Evolutionary conservation across 345 rosid genomes (phyloP).

Genomic region (Boechera divaricarpa): DNA sequence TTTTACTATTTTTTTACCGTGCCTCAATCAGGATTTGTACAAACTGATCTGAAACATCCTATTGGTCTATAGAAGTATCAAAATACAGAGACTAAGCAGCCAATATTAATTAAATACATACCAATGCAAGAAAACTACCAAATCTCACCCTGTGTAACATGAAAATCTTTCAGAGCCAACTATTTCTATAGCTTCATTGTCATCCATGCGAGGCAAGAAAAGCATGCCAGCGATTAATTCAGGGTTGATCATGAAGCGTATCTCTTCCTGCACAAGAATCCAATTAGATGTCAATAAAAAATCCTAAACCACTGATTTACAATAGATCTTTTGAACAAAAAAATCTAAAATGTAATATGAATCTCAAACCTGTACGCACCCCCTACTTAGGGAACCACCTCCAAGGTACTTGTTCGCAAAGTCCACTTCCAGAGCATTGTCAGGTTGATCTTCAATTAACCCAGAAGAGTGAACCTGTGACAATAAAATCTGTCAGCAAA

Average conservation of each 20-base stretch:
- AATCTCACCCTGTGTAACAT: conserved; percentile 79
- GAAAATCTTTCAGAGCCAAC: conserved; percentile 91
- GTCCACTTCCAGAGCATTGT: conserved; percentile 78
- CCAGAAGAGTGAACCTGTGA: conserved; percentile 66
- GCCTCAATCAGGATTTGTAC: conserved; percentile 14
- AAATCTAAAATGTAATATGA: conserved; percentile 20
- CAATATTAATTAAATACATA: conserved; percentile 4
- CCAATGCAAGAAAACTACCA: conserved; percentile 24
- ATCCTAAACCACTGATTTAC: neutral
- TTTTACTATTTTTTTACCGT: conserved; percentile 1
- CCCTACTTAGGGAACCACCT: conserved; percentile 85
- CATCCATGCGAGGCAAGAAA: conserved; percentile 87
- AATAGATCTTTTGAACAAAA: conserved; percentile 4
- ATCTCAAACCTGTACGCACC: conserved; percentile 83
- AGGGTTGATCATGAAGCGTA: conserved; percentile 95
- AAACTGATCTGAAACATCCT: conserved; percentile 15
- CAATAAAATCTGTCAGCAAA: conserved; percentile 9
- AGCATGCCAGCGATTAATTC: conserved; percentile 93
- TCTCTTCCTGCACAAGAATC: conserved; percentile 74
- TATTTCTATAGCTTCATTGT: conserved; percentile 87
- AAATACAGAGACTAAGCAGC: conserved; percentile 18
- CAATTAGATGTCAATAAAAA: neutral
- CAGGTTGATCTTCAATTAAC: conserved; percentile 75
- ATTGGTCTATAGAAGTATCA: conserved; percentile 24
- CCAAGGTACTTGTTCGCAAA: conserved; percentile 90